Percentiles rank a stretch among this genome's conserved stretches.
Conservation (phyloP, 2,329 filamentous ascomycete species). For the Diaporthe sp. region DNA sequence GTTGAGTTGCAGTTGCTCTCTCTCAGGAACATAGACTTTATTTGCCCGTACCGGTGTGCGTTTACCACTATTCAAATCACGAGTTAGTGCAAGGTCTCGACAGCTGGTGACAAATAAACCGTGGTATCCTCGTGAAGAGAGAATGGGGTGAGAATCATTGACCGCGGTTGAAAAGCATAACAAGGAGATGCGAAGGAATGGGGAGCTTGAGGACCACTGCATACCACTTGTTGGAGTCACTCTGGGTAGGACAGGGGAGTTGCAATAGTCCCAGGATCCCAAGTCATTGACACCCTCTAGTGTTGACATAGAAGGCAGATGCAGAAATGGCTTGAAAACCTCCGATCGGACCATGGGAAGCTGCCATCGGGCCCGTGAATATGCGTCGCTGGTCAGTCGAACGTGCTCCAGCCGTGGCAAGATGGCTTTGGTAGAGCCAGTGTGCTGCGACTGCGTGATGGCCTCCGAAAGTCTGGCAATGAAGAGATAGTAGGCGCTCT, state of each 20-base stretch:
- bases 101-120: background rate
- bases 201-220: background rate
- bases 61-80: background rate
- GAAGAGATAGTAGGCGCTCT: accelerated
- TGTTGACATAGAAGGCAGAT: background rate
- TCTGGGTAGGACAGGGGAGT: background rate
- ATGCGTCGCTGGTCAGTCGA: background rate
- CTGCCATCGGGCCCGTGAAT: no score
- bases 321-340: background rate
- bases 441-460: background rate
- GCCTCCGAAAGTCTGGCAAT: background rate
- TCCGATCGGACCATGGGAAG: background rate
- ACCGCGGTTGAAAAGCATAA: background rate
- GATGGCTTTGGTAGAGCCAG: background rate
- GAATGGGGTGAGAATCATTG: background rate
- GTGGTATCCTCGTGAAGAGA: background rate
- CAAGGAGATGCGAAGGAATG: background rate
- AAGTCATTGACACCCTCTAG: background rate
- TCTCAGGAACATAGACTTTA: background rate
- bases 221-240: background rate
- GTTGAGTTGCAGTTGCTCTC: no score
- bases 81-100: background rate
- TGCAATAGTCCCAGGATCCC: background rate
- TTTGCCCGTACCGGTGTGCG: no score
- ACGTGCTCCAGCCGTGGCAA: background rate